Evolutionary conservation across 108 stramenopile species (phyloP), one percentile per base, ranked within the genome.

Genomic region (Nitzschia sp.): DNA sequence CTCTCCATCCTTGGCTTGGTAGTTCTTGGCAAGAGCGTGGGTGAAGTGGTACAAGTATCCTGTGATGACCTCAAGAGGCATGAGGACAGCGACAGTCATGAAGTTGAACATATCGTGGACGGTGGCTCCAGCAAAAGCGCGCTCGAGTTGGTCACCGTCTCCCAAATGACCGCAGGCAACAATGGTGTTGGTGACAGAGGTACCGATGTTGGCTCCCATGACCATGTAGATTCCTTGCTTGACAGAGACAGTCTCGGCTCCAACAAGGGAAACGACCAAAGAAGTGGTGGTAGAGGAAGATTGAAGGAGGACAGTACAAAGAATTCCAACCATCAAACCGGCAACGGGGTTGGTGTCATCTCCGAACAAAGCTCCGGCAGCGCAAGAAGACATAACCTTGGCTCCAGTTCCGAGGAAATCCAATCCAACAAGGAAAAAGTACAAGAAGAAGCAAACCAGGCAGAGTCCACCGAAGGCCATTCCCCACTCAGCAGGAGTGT

Each of bases 101-200:
- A 86, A 85, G 88, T 95, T 95, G 86, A 95, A 95, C 78, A 88
- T 80, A 69, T 95, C 93, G 77, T 95, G 93, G 59, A 95, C 93
- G 17, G 91, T 92, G 65, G 93, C 93, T 50, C 93, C 93, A 26
- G 91, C 87, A 63, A 95, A 95, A 57, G 91, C 93, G 59, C 89
- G 89, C 56, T 92, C 91, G 54, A 92, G 77, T 63, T 95, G 86
- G 62, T 84, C 81, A 67, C 86, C 88, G 67, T 92, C 86, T 70
- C 85, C 86, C 81, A 95, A 73, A 39, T 91, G 91, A 53, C 93
- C 90, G 77, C 92, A 84, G 63, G 93, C 81, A 41, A 95, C 91
- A 38, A 95, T 88, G 63, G 89, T 88, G 77, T 89, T 89, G 59
- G 91, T 89, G 26, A 93, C 92, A 38, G 86, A 90, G 14, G 92